Base-by-base conservation (phyloP, 257 asterid species). In the Leonotis leonurus region DNA sequence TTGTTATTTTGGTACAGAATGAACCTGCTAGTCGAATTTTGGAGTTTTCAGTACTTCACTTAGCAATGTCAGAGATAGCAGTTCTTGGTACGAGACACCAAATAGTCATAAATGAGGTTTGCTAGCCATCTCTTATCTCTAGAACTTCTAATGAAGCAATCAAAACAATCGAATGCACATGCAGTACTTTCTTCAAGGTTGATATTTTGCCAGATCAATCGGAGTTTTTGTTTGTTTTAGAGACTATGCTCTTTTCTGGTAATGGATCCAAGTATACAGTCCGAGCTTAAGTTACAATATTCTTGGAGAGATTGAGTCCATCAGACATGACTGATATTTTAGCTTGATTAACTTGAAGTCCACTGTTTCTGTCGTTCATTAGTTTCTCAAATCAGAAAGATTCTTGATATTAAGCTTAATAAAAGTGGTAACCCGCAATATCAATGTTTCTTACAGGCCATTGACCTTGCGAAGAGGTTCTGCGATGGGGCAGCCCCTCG, bases 401-500 rank as follows among this genome's bases (percentile, higher is more conserved):
- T 17, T 27, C n/a, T 62, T 21, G 0, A 21, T 12, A 10, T 44
- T 48, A 61, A 62, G 10, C 58, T 40, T 20, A 29, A 64, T 21
- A 49, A 16, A 20, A 55, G 48, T 46, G 18, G 14, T 59, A n/a
- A n/a, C n/a, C n/a, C n/a, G n/a, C n/a, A n/a, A n/a, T n/a, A n/a
- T n/a, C n/a, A n/a, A n/a, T 39, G 17, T 7, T 39, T 39, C 24
- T 65, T 66, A 70, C 55, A 91, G 98, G 98, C 97, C 35, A 93
- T 92, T 70, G 98, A 89, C 75, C 96, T 92, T 70, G 97, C 97
- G 2, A 92, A 92, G 76, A 80, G 98, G 49, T 92, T 86, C 84
- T 92, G 98, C 68, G 98, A 89, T 56, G 98, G 98, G 71, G 78
- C 93, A 27, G 97, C 97, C 6, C 98, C 97, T 60, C 98, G 98